A percentile compares a stretch with the other conserved stretches of the same genome.
phyloP scores from a whole-genome alignment of 192 early-diverging fungal species.

The Glomus cerebriforme region DNA sequence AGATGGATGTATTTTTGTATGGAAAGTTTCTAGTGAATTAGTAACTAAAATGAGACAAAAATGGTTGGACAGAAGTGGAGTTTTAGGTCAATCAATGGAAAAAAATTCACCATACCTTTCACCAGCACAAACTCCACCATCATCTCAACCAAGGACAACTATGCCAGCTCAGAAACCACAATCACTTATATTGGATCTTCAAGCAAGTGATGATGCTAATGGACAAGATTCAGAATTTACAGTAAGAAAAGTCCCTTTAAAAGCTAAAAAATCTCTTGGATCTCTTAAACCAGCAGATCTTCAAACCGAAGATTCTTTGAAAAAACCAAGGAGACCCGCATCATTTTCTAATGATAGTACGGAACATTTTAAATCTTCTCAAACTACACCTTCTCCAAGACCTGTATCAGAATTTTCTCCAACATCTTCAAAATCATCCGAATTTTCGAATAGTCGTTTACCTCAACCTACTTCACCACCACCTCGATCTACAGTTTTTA shows the following conservation, averaged over 20 bases:
- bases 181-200: slow-evolving; percentile 7
- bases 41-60: slow-evolving; percentile 32
- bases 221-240: slow-evolving; percentile 1
- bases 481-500: not conserved
- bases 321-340: not conserved
- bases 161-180: slow-evolving; percentile 12
- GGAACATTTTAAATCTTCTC: not conserved
- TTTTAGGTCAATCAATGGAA: not conserved
- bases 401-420: not conserved
- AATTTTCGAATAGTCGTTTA: not conserved
- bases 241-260: slow-evolving; percentile 1
- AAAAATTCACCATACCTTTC: slow-evolving; percentile 3
- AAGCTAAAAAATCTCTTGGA: slow-evolving; percentile 23
- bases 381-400: not conserved
- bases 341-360: slow-evolving; percentile 11
- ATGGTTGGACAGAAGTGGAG: slow-evolving; percentile 25
- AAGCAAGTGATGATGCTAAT: not conserved
- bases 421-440: not conserved
- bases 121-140: not conserved
- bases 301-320: not conserved
- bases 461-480: not conserved
- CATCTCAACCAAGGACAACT: not conserved
- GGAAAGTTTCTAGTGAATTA: slow-evolving; percentile 61
- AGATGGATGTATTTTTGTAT: slow-evolving; percentile 78
- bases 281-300: not conserved